Evolutionary conservation across 2,329 filamentous ascomycete genomes (phyloP).

Genomic region (Colletotrichum abscissum): DNA sequence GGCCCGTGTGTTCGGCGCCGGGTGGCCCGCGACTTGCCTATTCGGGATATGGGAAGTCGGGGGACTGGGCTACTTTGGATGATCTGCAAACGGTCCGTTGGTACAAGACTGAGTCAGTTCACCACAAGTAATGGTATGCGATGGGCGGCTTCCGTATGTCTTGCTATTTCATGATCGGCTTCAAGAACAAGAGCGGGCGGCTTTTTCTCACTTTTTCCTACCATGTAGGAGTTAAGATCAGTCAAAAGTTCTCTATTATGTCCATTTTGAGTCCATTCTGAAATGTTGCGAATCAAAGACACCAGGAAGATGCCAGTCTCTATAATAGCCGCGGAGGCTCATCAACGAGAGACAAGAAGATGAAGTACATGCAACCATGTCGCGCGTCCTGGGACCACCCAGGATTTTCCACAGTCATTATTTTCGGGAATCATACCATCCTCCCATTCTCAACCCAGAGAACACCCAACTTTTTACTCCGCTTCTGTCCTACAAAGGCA

Average conservation of each 20-base stretch:
- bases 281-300: constrained; percentile 3
- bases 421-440: constrained; percentile 16
- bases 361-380: neutral
- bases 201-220: too few species aligned
- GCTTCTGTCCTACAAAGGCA: constrained; percentile 13
- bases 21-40: constrained; percentile 26
- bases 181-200: too few species aligned
- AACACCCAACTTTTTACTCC: too few species aligned
- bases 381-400: neutral
- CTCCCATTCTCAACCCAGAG: neutral
- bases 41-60: neutral
- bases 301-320: neutral
- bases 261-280: neutral
- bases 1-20: constrained; percentile 10
- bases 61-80: neutral
- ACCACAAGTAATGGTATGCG: neutral
- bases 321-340: constrained; percentile 12
- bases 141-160: neutral
- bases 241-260: neutral
- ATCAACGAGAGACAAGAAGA: constrained; percentile 27
- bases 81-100: neutral
- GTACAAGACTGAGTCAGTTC: neutral
- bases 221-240: neutral
- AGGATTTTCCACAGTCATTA: neutral
- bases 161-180: too few species aligned